These are phyloP conservation scores for Gaultheria prostrata DNA, from an alignment of 148 eudicot genomes.

Conservation along the genomic window DNA sequence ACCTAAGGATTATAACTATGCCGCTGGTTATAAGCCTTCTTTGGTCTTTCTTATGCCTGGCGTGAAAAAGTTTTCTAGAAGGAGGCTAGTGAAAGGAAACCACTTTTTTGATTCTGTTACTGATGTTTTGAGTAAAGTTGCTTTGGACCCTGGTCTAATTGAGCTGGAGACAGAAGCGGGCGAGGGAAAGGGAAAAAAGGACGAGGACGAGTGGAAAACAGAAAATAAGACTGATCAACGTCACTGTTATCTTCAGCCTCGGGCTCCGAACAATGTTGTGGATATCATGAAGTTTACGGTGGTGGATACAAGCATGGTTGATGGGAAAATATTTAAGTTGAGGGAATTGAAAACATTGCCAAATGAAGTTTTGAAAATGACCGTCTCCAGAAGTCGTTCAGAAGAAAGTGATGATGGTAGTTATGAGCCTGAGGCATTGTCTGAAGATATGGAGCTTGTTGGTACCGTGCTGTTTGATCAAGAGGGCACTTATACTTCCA, in stretches of 20 bases:
- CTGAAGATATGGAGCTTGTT: constrained; percentile 28
- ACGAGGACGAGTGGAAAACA: constrained; percentile 35
- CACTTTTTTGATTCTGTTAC: constrained; percentile 72
- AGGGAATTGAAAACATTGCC: constrained; percentile 36
- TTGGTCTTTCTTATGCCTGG: constrained; percentile 85
- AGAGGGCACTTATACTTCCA: neutral
- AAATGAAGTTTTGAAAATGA: constrained; percentile 13
- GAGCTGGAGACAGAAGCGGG: constrained; percentile 50
- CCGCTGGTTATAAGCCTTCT: constrained; percentile 36
- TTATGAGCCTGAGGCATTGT: constrained; percentile 17
- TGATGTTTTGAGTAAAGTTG: constrained; percentile 67
- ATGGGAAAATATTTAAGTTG: constrained; percentile 26
- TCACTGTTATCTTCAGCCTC: constrained; percentile 42
- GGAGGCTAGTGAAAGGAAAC: constrained; percentile 66
- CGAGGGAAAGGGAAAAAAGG: constrained; percentile 17
- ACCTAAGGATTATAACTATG: constrained; percentile 39
- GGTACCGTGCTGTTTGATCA: neutral
- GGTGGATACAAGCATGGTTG: constrained; percentile 40
- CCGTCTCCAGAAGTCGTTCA: neutral
- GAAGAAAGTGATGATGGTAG: constrained; percentile 23
- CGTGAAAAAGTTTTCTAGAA: constrained; percentile 65
- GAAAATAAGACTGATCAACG: constrained; percentile 31
- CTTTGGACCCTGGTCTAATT: constrained; percentile 60
- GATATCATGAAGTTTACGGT: constrained; percentile 34
- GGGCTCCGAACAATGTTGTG: constrained; percentile 25